Base-by-base conservation (phyloP, 1,139 yeast genomes). In the Zygosaccharomyces pseudobailii region DNA sequence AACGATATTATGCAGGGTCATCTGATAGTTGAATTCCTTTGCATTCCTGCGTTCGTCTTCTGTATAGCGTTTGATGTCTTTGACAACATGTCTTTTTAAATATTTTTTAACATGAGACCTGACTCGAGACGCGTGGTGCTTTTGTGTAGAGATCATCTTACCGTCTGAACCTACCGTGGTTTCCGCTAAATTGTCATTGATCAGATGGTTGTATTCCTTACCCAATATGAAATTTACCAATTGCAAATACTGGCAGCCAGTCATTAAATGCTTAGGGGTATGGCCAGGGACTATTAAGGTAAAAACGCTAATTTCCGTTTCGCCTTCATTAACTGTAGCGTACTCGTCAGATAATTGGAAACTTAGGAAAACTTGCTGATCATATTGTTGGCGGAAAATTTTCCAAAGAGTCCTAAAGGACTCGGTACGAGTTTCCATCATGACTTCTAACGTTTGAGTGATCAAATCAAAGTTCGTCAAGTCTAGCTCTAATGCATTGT, bases 161-260 rank as follows among this genome's bases (percentile, higher is more conserved):
- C 56, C 55, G 27, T 53, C 56, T 20, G 53, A 51, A 4, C 56
- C 56, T 9, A 52, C 52, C 6, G 56, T 51, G 5, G 49, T 43
- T 36, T 51, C 53, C 3, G 51, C 48, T 20, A 49, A 45, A 24
- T 53, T 53, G 33, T 53, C 55, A 30, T 53, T 53, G 8, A 53
- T 43, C 27, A 44, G 31, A 35, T 46, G 49, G 30, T 53, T 48
- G 40, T 51, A 53, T 6, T 44, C 40, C 30, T 50, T 45, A 4
- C 56, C 56, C 28, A 53, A 46, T 40, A 51, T 47, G 34, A 49
- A 53, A 7, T 50, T 47, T 7, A 53, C 52, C 45, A 53, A 40
- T 39, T 49, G 52, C 35, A 53, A 45, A 36, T 53, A 53, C 33
- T 53, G 55, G 36, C 52, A 49, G 28, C 56, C 50, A 13, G 56